phyloP scores from a whole-genome alignment of 2,329 filamentous ascomycete species.

The Neofusicoccum cordaticola region DNA sequence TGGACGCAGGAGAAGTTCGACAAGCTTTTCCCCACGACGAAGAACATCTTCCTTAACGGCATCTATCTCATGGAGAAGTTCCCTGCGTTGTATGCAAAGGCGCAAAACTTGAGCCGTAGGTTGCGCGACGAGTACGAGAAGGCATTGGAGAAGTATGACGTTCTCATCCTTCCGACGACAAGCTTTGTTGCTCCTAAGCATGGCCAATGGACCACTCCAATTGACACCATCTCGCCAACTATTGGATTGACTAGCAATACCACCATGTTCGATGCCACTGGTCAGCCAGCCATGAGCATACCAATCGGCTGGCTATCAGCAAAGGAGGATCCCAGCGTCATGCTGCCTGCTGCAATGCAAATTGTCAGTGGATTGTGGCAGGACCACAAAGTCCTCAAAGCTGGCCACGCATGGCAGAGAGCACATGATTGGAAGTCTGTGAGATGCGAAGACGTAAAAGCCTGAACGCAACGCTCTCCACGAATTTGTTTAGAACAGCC shows the following conservation, averaged over 20 bases:
- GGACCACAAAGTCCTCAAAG: constrained; percentile 32
- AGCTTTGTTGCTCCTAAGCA: constrained; percentile 11
- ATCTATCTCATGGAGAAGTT: constrained; percentile 38
- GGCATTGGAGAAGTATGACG: constrained; percentile 35
- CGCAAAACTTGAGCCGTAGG: constrained; percentile 40
- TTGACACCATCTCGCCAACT: constrained; percentile 29
- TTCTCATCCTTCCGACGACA: constrained; percentile 43
- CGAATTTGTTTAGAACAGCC: background rate
- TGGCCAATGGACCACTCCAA: constrained; percentile 24
- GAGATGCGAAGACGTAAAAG: background rate
- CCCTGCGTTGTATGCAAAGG: constrained; percentile 41
- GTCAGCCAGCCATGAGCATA: constrained; percentile 31
- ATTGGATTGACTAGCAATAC: constrained; percentile 29
- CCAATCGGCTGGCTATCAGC: constrained; percentile 29
- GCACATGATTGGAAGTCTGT: constrained; percentile 27
- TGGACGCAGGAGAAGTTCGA: constrained; percentile 51
- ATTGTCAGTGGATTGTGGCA: constrained; percentile 38
- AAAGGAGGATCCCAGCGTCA: constrained; percentile 22
- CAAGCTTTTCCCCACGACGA: constrained; percentile 45
- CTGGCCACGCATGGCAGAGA: constrained; percentile 29
- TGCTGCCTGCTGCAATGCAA: constrained; percentile 40
- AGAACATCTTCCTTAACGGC: constrained; percentile 48
- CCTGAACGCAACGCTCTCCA: background rate
- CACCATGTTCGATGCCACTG: constrained; percentile 30
- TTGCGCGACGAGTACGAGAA: constrained; percentile 40